A percentile compares a stretch with the other conserved stretches of the same genome.
Evolutionary conservation across 2,329 filamentous ascomycete genomes (phyloP).

Genomic region (Beauveria scarabaeidicola): DNA sequence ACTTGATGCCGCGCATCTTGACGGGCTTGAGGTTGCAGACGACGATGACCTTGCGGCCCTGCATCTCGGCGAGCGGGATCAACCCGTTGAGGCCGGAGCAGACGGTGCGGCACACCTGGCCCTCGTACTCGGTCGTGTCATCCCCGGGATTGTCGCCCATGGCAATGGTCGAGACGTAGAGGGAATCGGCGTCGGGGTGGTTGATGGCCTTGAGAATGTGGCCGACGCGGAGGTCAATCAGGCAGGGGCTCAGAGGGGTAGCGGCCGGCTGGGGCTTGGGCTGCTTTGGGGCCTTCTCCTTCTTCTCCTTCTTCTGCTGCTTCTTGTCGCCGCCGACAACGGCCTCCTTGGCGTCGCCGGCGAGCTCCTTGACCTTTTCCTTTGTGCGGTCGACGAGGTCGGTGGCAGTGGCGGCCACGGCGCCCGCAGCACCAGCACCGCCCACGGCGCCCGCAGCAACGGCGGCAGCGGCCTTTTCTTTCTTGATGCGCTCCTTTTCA

Average conservation of each 20-base stretch:
- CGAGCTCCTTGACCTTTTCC: conserved; percentile 48
- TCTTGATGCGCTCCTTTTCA: conserved; percentile 94
- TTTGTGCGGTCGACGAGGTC: conserved; percentile 53
- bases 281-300: conserved; percentile 75
- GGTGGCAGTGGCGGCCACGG: conserved; percentile 36
- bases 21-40: conserved; percentile 98
- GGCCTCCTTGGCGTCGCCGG: conserved; percentile 37
- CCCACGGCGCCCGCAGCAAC: conserved; percentile 41
- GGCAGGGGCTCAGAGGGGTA: conserved; percentile 68
- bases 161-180: conserved; percentile 92
- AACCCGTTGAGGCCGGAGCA: conserved; percentile 95
- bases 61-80: conserved; percentile 90
- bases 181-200: conserved; percentile 92
- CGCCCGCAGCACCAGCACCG: conserved; percentile 38
- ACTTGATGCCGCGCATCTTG: conserved; percentile 87
- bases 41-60: conserved; percentile 86
- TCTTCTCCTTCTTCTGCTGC: conserved; percentile 82
- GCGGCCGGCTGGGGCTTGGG: conserved; percentile 59
- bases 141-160: conserved; percentile 84
- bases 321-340: conserved; percentile 36
- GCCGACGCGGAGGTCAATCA: conserved; percentile 92
- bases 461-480: conserved; percentile 73
- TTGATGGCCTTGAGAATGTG: conserved; percentile 94
- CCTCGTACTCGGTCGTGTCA: conserved; percentile 85
- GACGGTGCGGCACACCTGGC: conserved; percentile 85